These are phyloP conservation scores for Hypocrella siamensis DNA, from an alignment of 2,329 filamentous ascomycete genomes.

Conservation along the genomic window DNA sequence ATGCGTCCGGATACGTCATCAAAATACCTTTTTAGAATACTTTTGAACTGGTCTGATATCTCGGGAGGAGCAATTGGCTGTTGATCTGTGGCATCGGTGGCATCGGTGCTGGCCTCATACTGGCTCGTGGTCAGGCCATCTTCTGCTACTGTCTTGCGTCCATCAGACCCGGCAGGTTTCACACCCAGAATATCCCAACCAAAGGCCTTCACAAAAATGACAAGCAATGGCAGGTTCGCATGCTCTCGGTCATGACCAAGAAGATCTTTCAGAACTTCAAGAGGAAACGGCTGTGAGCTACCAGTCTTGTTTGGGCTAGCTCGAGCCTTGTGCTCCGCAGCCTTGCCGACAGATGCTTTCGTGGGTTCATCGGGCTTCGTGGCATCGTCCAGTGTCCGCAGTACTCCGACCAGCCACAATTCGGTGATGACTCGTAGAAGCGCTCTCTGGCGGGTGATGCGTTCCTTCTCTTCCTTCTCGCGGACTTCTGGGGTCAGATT, in stretches of 20 bases:
- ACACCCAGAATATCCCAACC: slow-evolving; percentile 89
- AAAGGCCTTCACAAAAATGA: slow-evolving; percentile 91
- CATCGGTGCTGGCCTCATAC: slow-evolving; percentile 24
- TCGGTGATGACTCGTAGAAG: slow-evolving; percentile 85
- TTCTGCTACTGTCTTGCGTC: slow-evolving; percentile 71
- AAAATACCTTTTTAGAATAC: slow-evolving; percentile 74
- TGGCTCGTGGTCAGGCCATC: slow-evolving; percentile 50
- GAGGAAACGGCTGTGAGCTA: slow-evolving; percentile 75
- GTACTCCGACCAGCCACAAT: slow-evolving; percentile 80
- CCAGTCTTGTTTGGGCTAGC: slow-evolving; percentile 38
- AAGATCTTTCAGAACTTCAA: slow-evolving; percentile 95
- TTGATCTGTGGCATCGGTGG: slow-evolving; percentile 30
- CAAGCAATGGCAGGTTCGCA: slow-evolving; percentile 75
- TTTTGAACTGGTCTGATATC: slow-evolving; percentile 72
- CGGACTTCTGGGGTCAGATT: slow-evolving; percentile 62
- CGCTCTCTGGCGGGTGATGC: slow-evolving; percentile 69
- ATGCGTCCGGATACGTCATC: slow-evolving; percentile 86
- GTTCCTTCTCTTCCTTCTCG: slow-evolving; percentile 92
- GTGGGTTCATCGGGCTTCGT: slow-evolving; percentile 47
- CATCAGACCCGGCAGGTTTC: slow-evolving; percentile 53
- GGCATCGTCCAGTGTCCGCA: slow-evolving; percentile 63
- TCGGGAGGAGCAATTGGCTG: slow-evolving; percentile 48
- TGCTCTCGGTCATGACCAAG: slow-evolving; percentile 89
- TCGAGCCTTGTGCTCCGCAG: slow-evolving; percentile 41
- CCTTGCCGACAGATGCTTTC: slow-evolving; percentile 46